Base-by-base conservation (phyloP, 192 early-diverging fungal species). In the Gonapodya sp. region DNA sequence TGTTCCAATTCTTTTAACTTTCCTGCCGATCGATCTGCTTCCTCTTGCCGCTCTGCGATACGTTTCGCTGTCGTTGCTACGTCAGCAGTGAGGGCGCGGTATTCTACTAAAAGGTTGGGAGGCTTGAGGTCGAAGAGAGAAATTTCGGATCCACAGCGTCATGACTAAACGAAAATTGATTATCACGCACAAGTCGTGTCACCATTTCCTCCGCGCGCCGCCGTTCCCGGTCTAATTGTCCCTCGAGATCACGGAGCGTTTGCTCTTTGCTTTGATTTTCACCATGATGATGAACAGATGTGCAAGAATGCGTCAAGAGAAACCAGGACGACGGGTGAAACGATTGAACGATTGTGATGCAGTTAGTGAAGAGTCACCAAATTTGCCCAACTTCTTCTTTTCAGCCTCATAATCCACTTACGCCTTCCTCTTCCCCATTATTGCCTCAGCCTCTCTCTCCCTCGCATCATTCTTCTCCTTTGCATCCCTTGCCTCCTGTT, bases 381-480 rank as follows among this genome's bases (percentile, higher is more conserved):
- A n/a, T n/a, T n/a, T n/a, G n/a, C n/a, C n/a, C n/a, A n/a, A n/a
- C n/a, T n/a, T n/a, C n/a, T n/a, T n/a, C n/a, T 8, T 64, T 24
- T 24, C 46, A 64, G 24, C 46, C 8, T 64, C 46, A 8, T 24
- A 64, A 64, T 24, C 46, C 46, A 64, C 46, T 64, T 24, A 64
- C 46, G 8, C 24, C 46, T 24, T 64, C 46, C 46, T 8, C 46
- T 16, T 24, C 24, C 46, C 46, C 46, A 64, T 64, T 24, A 64
- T 24, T 8, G 8, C 46, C 46, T 64, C 46, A 24, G 46, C 88
- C 74, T 91, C 88, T 31, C 81, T 73, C 31, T 75, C 79, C 35
- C 88, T 86, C 24, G 86, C 73, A 72, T 86, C 82, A 80, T 90
- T 91, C 74, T 90, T 87, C 0, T 82, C 80, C 79, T 85, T 85